Percentiles rank a stretch among this genome's conserved stretches.
These are phyloP conservation scores for Fusarium transvaalense DNA, from an alignment of 2,329 filamentous ascomycete genomes.

Conservation along the genomic window DNA sequence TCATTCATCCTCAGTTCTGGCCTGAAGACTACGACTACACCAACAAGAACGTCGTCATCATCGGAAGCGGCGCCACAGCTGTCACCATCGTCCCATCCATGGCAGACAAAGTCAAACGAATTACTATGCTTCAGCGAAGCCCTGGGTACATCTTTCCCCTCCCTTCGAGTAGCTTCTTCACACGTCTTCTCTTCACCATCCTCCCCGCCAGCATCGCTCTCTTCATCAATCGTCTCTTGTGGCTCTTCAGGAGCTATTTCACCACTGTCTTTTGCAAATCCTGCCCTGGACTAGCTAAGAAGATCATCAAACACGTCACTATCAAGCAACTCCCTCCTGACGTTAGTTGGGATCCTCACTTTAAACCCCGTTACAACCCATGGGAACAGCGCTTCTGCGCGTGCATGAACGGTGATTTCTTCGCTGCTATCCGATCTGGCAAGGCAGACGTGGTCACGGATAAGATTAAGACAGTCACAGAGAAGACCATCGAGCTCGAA, in stretches of 20 bases:
- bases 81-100: conserved; percentile 74
- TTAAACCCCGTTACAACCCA: conserved; percentile 66
- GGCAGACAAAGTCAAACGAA: conserved; percentile 66
- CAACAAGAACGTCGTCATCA: conserved; percentile 73
- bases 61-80: conserved; percentile 76
- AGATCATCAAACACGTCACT: conserved; percentile 58
- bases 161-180: conserved; percentile 57
- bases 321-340: conserved; percentile 61
- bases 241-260: conserved; percentile 58
- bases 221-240: conserved; percentile 61
- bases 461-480: conserved; percentile 60
- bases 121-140: conserved; percentile 78
- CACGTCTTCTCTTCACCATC: conserved; percentile 53
- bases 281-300: conserved; percentile 61
- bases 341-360: conserved; percentile 66
- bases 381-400: conserved; percentile 79
- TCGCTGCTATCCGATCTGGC: conserved; percentile 54
- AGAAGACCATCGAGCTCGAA: conserved; percentile 58
- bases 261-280: conserved; percentile 61
- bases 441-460: conserved; percentile 60
- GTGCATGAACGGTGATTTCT: conserved; percentile 62
- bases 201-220: conserved; percentile 60
- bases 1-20: conserved; percentile 81
- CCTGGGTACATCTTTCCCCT: conserved; percentile 71
- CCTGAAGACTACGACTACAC: conserved; percentile 74